Conservation (phyloP, 768 basidiomycete genomes). For the Psilocybe cyanescens region DNA sequence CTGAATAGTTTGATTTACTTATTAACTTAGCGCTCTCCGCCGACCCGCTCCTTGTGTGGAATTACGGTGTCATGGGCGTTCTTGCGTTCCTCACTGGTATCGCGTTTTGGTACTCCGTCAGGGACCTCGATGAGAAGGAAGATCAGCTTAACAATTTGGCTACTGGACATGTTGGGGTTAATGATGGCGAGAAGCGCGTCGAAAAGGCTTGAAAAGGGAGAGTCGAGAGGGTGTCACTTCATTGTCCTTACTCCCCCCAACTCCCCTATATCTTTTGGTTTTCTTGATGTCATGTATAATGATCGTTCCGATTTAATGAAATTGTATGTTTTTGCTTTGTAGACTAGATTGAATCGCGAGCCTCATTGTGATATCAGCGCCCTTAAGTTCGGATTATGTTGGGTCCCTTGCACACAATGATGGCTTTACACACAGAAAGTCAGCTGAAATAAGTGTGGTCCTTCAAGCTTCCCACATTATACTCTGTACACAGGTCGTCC, state of each 20-base stretch:
- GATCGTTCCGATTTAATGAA: neutral
- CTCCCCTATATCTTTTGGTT: neutral
- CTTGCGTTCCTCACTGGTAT: slow-evolving; percentile 56
- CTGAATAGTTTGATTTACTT: neutral
- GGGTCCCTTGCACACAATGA: too few species aligned
- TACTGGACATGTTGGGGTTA: slow-evolving; percentile 16
- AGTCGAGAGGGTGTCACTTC: neutral
- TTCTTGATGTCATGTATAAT: neutral
- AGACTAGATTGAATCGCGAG: neutral
- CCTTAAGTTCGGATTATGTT: too few species aligned
- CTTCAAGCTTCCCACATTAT: too few species aligned
- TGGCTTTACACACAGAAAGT: too few species aligned
- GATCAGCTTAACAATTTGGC: slow-evolving; percentile 61
- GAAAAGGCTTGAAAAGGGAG: slow-evolving; percentile 11
- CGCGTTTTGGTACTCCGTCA: slow-evolving; percentile 58
- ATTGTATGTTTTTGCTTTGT: neutral
- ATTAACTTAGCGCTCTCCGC: slow-evolving; percentile 52
- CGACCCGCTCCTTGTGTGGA: slow-evolving; percentile 79
- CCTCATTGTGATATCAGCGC: too few species aligned
- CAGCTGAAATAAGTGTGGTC: too few species aligned
- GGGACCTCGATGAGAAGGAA: slow-evolving; percentile 64
- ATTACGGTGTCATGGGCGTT: slow-evolving; percentile 64
- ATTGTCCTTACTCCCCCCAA: neutral
- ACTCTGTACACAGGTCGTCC: too few species aligned
- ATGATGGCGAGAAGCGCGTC: neutral